Conservation (phyloP, 2,329 filamentous ascomycete genomes). For the Trichoderma koningiopsis region DNA sequence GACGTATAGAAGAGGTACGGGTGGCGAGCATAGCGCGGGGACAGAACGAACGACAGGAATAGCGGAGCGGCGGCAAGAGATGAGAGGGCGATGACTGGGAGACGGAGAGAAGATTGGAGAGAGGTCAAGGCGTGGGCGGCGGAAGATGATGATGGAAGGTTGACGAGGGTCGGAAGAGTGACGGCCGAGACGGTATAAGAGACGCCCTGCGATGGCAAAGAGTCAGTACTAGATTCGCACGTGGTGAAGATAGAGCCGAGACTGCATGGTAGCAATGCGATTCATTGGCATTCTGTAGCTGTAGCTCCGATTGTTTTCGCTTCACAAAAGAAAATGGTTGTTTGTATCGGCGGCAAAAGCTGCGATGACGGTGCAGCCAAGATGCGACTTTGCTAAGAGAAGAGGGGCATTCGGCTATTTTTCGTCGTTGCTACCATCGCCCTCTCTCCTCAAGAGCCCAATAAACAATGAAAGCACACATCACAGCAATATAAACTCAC, state of each 20-base stretch:
- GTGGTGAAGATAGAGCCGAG: not conserved
- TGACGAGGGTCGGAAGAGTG: constrained; percentile 77
- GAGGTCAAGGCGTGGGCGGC: constrained; percentile 72
- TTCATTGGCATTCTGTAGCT: not conserved
- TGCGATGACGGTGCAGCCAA: constrained; percentile 1
- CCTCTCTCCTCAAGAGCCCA: not conserved
- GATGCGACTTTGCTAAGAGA: constrained; percentile 5
- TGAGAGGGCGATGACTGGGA: constrained; percentile 68
- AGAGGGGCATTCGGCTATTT: constrained; percentile 2
- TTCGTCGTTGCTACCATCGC: not conserved
- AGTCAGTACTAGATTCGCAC: not conserved
- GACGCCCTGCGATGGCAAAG: constrained; percentile 64
- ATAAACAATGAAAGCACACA: not conserved
- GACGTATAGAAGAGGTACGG: constrained; percentile 90
- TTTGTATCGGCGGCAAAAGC: not conserved
- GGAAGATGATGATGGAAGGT: constrained; percentile 72
- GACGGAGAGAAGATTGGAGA: constrained; percentile 63
- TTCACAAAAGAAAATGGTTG: not conserved
- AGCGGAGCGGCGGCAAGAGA: constrained; percentile 71
- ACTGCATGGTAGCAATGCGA: not conserved
- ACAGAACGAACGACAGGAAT: constrained; percentile 75
- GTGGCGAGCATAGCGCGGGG: constrained; percentile 73
- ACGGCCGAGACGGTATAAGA: constrained; percentile 81
- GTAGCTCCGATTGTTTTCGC: not conserved
- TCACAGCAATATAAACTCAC: constrained; percentile 56